phyloP scores from a whole-genome alignment of 148 eudicot genomes.

The Amaranthus palmeri region DNA sequence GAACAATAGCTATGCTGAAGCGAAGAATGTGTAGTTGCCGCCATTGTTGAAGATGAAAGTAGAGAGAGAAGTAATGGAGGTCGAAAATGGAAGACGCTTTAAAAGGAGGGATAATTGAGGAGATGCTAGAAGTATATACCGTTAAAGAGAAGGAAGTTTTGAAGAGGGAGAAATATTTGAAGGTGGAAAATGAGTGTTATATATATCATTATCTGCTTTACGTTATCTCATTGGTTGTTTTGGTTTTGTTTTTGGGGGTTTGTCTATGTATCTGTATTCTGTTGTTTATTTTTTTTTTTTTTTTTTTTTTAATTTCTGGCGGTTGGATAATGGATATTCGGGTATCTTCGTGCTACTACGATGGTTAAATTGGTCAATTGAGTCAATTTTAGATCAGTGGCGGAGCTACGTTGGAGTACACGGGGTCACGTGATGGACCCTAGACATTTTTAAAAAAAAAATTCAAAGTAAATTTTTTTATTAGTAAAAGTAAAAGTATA shows the following conservation, averaged over 20 bases:
- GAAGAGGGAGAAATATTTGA: neutral
- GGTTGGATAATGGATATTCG: neutral
- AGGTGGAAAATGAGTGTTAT: neutral
- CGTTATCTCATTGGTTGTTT: neutral
- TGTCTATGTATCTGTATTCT: neutral
- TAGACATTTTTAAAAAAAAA: no score
- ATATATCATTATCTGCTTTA: constrained; percentile 8
- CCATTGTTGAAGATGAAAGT: constrained; percentile 7
- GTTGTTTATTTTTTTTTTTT: neutral
- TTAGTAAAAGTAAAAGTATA: no score
- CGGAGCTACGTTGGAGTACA: no score
- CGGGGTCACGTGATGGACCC: no score
- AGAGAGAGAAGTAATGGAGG: neutral
- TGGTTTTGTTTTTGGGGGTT: neutral
- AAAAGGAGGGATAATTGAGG: neutral
- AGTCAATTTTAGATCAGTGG: no score
- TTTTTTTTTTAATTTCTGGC: neutral
- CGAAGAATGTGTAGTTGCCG: constrained; percentile 11
- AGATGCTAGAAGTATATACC: constrained; percentile 23
- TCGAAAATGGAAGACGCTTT: neutral
- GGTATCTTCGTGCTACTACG: no score
- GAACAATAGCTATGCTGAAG: neutral
- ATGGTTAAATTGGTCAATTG: no score
- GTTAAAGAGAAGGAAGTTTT: neutral
- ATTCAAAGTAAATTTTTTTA: no score